Base-by-base conservation (phyloP, 345 rosid species). In the Capsella bursapastoris region DNA sequence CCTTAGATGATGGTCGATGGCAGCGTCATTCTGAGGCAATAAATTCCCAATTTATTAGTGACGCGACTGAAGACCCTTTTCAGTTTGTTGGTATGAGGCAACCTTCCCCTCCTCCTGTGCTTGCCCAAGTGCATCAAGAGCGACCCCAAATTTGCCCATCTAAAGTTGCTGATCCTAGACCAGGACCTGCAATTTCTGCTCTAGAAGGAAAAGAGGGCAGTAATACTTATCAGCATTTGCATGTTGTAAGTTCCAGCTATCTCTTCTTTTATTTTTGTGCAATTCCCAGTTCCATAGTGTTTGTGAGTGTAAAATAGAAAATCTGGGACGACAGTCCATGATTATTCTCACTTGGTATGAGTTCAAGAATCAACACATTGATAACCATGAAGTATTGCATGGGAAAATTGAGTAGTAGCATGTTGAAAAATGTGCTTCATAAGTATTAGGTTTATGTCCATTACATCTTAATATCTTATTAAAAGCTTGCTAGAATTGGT, bases 141-240 rank as follows among this genome's bases (percentile, higher is more conserved):
- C 27, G 31, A 27, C 73, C 97, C 75, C 86, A 84, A 31, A 90
- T 95, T 49, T 85, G 86, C 76, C 94, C 99, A 44, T 92, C 98
- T 45, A 91, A 80, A 85, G 98, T 95, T 68, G 99, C 99, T 50
- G 99, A 95, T 81, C 99, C 98, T 62, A 90, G 99, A 82, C 99
- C 99, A 74, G 99, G 99, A 75, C 98, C 92, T 57, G 92, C 94
- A 69, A 82, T 88, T 71, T 73, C 87, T 82, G 81, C 83, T 69
- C 80, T 78, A 77, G 86, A 86, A 74, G 88, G 49, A 40, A 62
- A 75, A 55, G 76, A 81, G 14, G 82, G 82, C 81, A 71, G 87
- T 56, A 86, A 78, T 74, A 73, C 96, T 9, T 90, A 81, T 71
- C 96, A 92, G 75, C 89, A 89, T 80, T 78, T 95, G 70, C 98